These are phyloP conservation scores for Otatea glauca DNA, from an alignment of 176 grass and related monocot genomes.

Conservation along the genomic window DNA sequence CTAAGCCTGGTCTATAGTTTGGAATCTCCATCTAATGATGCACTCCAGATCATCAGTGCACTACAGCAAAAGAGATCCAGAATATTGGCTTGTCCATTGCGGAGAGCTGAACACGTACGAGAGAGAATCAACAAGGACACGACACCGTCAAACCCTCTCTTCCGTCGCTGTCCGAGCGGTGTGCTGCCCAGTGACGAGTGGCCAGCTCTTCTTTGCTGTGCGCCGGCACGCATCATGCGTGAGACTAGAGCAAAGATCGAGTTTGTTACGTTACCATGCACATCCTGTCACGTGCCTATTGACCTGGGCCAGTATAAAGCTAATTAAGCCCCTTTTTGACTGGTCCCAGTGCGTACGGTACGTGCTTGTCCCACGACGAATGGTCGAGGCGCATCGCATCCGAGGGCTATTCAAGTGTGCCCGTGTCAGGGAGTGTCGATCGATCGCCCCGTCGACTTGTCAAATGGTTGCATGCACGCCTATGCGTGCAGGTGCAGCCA, in stretches of 20 bases:
- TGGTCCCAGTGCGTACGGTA: not conserved
- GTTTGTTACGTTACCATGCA: not conserved
- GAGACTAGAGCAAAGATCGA: not conserved
- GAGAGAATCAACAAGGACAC: not conserved
- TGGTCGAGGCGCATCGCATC: not conserved
- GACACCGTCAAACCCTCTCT: conserved; percentile 11
- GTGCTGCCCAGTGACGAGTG: not conserved
- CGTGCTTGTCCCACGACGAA: conserved; percentile 13
- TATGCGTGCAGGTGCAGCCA: not conserved
- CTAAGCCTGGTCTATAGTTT: not conserved
- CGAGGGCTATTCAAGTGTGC: not conserved
- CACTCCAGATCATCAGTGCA: no score
- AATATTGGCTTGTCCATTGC: not conserved
- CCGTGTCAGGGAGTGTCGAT: conserved; percentile 5
- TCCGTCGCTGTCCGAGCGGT: not conserved
- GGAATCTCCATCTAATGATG: not conserved
- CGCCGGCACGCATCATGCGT: not conserved
- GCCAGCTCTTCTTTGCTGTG: not conserved
- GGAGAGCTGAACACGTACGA: not conserved
- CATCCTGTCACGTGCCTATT: not conserved
- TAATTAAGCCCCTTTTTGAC: not conserved
- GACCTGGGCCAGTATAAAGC: not conserved
- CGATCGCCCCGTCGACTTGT: not conserved
- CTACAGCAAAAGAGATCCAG: not conserved
- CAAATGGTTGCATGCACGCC: not conserved